Base-by-base conservation (phyloP, 2,329 filamentous ascomycete species). In the Fusarium sacchari region DNA sequence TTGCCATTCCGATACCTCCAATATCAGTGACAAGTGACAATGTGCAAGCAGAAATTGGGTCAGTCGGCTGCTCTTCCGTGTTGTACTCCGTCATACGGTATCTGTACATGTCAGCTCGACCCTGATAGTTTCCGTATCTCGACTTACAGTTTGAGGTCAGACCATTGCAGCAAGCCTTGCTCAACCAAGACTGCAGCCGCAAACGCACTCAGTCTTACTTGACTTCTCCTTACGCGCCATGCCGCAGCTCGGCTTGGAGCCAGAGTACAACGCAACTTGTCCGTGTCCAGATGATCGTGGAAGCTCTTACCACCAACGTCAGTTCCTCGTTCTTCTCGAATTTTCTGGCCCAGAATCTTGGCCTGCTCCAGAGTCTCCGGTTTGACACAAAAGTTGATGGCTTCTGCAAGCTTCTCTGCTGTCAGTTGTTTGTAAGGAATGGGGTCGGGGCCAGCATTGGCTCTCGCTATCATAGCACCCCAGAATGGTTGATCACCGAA, bases 401-500 rank as follows among this genome's bases (percentile, higher is more conserved):
- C 90, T 30, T 87, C 87, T 0, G 91, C 90, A 12, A 96, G 84
- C 18, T 89, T 91, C 32, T 92, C 89, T 0, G 88, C 86, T 0
- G 89, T 94, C 42, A 95, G 82, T 36, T 90, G 84, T 73, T 92
- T 92, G 79, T 92, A 89, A 0, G 91, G 91, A 55, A 94, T 90
- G 0, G 93, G 92, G 3, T 86, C 82, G 0, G 93, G 93, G 0
- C 93, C 93, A 11, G 93, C 93, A 15, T 92, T 92, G 12, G 93
- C 92, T 66, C 86, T 87, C 0, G 91, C 88, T 43, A 95, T 89
- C 88, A 95, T 95, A 15, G 90, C 87, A 13, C 93, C 93, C 93
- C 93, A 95, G 78, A 95, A 96, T 1, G 92, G 92, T 80, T 96
- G 93, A 76, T 96, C 93, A 4, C 93, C 93, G 78, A 95, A 97